Base-by-base conservation (phyloP, 2,329 filamentous ascomycete species). In the Colletotrichum siamense region DNA sequence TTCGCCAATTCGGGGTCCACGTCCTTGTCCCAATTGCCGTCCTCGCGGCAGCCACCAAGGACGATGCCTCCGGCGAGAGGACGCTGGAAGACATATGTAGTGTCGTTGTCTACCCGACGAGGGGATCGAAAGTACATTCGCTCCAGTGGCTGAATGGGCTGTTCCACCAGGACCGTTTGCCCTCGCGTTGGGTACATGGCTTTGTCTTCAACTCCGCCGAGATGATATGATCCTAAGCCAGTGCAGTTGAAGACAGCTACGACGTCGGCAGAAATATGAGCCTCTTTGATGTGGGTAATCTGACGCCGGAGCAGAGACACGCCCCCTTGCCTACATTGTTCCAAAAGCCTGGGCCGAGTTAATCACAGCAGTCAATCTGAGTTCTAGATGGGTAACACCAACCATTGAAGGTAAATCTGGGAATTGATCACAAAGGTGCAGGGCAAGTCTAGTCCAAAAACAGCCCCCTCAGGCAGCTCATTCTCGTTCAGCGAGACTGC, bases 331-430 rank as follows among this genome's bases (percentile, higher is more conserved):
- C 94, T 89, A 83, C 95, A 98, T 85, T 97, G 93, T 1, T 95
- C 94, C 0, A 95, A 88, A 0, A 99, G 92, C 76, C 76, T 76
- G 9, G 18, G 18, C 10, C 18, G 8, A 8, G 55, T 69, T 16
- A 69, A 34, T 44, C 7, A n/a, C 5, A 22, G 28, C 16, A 16
- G 10, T 26, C 10, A 61, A 7, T 12, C 18, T 8, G 8, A 15
- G 32, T 28, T 28, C 7, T 4, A 9, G 13, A n/a, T 24, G 9
- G 5, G 5, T 6, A 26, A 2, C 8, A 24, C 68, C 16, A 16
- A 76, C 92, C 95, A 98, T 6, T 95, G 92, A 3, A 98, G 91
- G 85, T 98, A 99, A 74, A 98, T 86, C 57, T 94, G 92, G 0
- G 95, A 95, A 86, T 99, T 98, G 83, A 87, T 83, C 30, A 84